Conservation (phyloP, 129 eudicot species). For the carrot (Daucus carota) region DH1_v3.0 NC_030382.2:10970001-10970500, state of each 20-base stretch:
- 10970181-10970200: not conserved
- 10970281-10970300: constrained; percentile 23
- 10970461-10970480: not conserved
- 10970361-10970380: constrained; percentile 2
- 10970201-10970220: not conserved
- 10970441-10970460: not conserved
- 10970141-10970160: not conserved
- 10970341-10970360: not conserved
- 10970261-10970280: constrained; percentile 21
- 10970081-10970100: not conserved
- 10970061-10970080: not conserved
- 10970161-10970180: not conserved
- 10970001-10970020: constrained; percentile 10
- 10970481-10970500: no score
- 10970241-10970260: constrained; percentile 8
- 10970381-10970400: not conserved
- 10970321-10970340: constrained; percentile 7
- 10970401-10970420: not conserved
- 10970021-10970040: constrained; percentile 1
- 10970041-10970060: not conserved
- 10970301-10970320: constrained; percentile 22
- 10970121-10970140: not conserved
- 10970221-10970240: constrained; percentile 4
- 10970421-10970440: not conserved
- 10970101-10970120: not conserved